Evolutionary conservation across 2,329 filamentous ascomycete genomes (phyloP).

Genomic region (Colletotrichum paranaense): DNA sequence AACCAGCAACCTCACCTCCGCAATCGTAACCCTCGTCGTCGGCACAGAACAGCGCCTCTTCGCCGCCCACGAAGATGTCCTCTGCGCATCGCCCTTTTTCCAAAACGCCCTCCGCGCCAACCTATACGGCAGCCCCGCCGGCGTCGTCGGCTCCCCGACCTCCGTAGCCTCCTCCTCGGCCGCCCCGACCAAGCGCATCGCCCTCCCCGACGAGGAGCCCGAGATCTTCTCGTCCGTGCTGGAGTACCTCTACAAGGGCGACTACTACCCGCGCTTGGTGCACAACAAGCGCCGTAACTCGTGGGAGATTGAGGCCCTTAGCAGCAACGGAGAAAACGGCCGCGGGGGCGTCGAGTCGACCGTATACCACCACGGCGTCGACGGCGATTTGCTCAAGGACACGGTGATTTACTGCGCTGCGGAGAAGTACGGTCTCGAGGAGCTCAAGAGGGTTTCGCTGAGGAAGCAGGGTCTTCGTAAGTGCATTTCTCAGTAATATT

Average conservation of each 20-base stretch:
- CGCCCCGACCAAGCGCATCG: constrained; percentile 70
- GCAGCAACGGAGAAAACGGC: constrained; percentile 55
- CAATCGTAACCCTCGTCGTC: constrained; percentile 84
- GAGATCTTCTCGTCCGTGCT: constrained; percentile 92
- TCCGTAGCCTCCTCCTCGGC: not conserved
- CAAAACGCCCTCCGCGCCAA: constrained; percentile 66
- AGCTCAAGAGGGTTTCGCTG: constrained; percentile 85
- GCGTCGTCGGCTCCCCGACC: constrained; percentile 43
- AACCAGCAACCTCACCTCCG: constrained; percentile 67
- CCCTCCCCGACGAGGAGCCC: constrained; percentile 86
- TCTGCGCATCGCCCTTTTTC: constrained; percentile 85
- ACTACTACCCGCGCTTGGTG: constrained; percentile 86
- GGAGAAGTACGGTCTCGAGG: constrained; percentile 83
- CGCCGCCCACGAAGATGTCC: constrained; percentile 88
- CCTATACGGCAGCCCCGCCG: constrained; percentile 69
- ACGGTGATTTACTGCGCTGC: constrained; percentile 93
- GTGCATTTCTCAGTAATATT: constrained; percentile 37
- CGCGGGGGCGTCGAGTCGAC: constrained; percentile 69
- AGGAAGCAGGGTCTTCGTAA: constrained; percentile 88
- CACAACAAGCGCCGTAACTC: constrained; percentile 84
- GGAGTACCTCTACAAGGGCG: constrained; percentile 93
- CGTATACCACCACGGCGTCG: constrained; percentile 73
- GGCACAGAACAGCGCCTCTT: constrained; percentile 89
- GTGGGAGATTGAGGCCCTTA: constrained; percentile 81
- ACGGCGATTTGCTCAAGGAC: constrained; percentile 82